Evolutionary conservation across 345 rosid species (phyloP).

Genomic region (Pugionium cornutum): DNA sequence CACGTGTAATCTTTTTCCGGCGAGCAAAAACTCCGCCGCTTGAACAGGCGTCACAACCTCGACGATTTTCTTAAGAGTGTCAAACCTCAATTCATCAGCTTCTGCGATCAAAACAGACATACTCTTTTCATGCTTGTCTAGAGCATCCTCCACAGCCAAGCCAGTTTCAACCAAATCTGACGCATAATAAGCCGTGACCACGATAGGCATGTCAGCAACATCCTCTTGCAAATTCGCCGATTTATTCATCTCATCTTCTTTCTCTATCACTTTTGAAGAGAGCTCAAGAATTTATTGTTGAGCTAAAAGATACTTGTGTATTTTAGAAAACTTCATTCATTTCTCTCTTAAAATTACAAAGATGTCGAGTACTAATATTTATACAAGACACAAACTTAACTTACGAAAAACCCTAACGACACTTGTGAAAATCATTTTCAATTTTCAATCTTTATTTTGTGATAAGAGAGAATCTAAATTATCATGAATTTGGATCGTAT

Average conservation of each 20-base stretch:
- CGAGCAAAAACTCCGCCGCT: conserved; percentile 48
- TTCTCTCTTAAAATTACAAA: too few relatives aligned
- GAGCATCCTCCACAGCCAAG: conserved; percentile 29
- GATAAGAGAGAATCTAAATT: too few relatives aligned
- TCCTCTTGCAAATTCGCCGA: conserved; percentile 51
- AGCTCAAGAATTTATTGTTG: too few relatives aligned
- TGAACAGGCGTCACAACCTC: conserved; percentile 43
- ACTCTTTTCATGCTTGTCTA: conserved; percentile 33
- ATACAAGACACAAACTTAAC: too few relatives aligned
- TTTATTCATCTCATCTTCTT: conserved; percentile 42
- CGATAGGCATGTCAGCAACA: conserved; percentile 46
- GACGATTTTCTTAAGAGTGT: conserved; percentile 39
- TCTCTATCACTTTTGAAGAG: conserved; percentile 32
- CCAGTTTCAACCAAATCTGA: not conserved
- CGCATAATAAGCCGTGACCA: conserved; percentile 20
- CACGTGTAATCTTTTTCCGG: conserved; percentile 46
- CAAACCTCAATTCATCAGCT: conserved; percentile 46
- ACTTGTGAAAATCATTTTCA: too few relatives aligned
- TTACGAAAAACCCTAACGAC: too few relatives aligned
- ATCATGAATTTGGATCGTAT: too few relatives aligned
- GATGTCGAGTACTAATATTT: too few relatives aligned
- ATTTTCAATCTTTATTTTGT: too few relatives aligned
- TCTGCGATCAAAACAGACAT: conserved; percentile 39
- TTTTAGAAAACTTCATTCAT: too few relatives aligned
- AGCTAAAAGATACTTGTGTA: too few relatives aligned